Base-by-base conservation (phyloP, 1,139 yeast genomes). In the Wickerhamomyces sp. region DNA sequence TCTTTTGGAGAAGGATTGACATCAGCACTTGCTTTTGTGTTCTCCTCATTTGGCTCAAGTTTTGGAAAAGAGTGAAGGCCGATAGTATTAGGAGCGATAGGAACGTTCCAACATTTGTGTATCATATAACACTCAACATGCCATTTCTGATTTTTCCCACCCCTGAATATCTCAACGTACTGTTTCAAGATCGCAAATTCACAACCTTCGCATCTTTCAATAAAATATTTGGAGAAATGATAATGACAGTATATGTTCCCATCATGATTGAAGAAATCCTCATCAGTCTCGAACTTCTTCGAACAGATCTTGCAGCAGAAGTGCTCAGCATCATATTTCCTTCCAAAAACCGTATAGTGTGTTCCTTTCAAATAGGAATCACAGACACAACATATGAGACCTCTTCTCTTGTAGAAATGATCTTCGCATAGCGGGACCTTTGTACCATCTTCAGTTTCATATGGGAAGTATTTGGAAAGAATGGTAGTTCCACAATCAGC, bases 101-200 rank as follows among this genome's bases (percentile, higher is more conserved):
- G 75, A 18, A 89, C 95, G 54, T 87, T 89, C 98, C 98, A 93
- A 53, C 88, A 89, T 57, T 89, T 89, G 64, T 85, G 89, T 32
- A 91, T 94, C 89, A 93, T 93, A 56, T 88, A 93, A 64, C 98
- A 93, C 58, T 93, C 98, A 3, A 97, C 97, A 58, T 93, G 99
- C 98, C 98, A 93, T 55, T 88, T 95, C 57, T 89, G 95, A 45
- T 84, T 83, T 48, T 84, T 72, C n/a, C 96, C 96, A 32, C 96
- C 95, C 47, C 95, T 71, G 45, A 78, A 86, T 31, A 91, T 76
- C 58, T 91, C 96, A 24, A 89, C 96, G 60, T 88, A 91, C 56
- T 91, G 97, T 52, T 89, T 89, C 23, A 93, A 76, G 37, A 91
- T 91, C 2, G 96, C 86, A 23, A 88, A 81, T 44, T 81, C 75